Evolutionary conservation across 2,329 filamentous ascomycete genomes (phyloP).

Genomic region (Arthroderma sp.): DNA sequence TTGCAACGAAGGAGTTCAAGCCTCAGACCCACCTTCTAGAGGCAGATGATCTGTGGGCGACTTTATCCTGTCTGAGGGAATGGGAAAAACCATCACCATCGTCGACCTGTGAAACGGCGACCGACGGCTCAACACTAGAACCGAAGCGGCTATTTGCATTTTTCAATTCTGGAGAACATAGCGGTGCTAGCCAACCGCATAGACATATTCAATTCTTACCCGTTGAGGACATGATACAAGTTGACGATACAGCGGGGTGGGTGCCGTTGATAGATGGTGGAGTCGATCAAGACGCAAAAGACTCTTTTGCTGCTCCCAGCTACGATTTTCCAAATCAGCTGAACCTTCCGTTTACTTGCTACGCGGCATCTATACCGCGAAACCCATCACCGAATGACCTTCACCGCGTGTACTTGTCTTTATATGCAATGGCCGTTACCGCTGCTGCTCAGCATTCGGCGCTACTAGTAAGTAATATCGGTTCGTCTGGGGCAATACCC

Average conservation of each 20-base stretch:
- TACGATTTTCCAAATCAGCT: constrained; percentile 16
- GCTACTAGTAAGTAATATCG: constrained; percentile 1
- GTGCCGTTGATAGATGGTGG: constrained; percentile 33
- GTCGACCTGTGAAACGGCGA: constrained; percentile 1
- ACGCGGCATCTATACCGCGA: constrained; percentile 28
- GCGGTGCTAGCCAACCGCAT: constrained; percentile 36
- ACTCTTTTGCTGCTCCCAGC: not conserved
- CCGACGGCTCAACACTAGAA: not conserved
- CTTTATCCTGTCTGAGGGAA: constrained; percentile 29
- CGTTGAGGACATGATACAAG: constrained; percentile 28
- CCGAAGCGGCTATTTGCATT: constrained; percentile 31
- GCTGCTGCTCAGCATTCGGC: not conserved
- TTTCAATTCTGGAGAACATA: constrained; percentile 37
- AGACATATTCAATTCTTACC: constrained; percentile 37
- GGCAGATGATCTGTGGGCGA: constrained; percentile 27
- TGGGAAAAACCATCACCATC: constrained; percentile 19
- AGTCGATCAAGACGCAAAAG: not conserved
- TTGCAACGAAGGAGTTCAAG: constrained; percentile 33
- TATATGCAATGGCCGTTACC: constrained; percentile 23
- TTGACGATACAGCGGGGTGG: constrained; percentile 25
- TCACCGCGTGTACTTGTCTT: constrained; percentile 26
- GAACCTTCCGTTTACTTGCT: constrained; percentile 39
- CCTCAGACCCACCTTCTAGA: constrained; percentile 33
- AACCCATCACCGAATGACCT: constrained; percentile 27
- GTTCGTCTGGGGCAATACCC: constrained; percentile 1